phyloP scores from a whole-genome alignment of 2,329 filamentous ascomycete genomes.

The Fusarium sulawesiense region DNA sequence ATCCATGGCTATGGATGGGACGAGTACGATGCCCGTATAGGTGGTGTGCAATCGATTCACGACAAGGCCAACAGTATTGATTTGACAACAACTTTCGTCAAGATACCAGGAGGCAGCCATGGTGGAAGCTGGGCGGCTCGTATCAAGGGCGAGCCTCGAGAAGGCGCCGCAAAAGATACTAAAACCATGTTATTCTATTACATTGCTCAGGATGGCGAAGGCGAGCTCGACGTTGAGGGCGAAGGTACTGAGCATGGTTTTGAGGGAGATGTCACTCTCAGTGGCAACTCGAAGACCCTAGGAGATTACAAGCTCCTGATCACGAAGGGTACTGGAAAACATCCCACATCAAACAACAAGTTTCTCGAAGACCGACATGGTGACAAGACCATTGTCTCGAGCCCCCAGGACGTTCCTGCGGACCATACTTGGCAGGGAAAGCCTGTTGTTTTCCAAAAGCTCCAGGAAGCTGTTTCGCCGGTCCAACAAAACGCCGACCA shows the following conservation, averaged over 20 bases:
- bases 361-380: constrained; percentile 76
- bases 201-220: constrained; percentile 81
- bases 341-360: constrained; percentile 73
- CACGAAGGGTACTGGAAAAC: constrained; percentile 73
- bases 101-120: constrained; percentile 84
- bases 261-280: constrained; percentile 72
- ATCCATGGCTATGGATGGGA: constrained; percentile 99
- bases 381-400: constrained; percentile 80
- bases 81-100: constrained; percentile 92
- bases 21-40: constrained; percentile 89
- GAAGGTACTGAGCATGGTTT: constrained; percentile 64
- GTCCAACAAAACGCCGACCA: constrained; percentile 61
- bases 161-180: constrained; percentile 72
- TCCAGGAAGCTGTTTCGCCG: constrained; percentile 63
- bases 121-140: constrained; percentile 93
- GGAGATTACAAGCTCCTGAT: constrained; percentile 84
- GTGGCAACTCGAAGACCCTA: constrained; percentile 76
- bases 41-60: constrained; percentile 90
- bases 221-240: constrained; percentile 68
- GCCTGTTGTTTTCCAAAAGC: constrained; percentile 66
- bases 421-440: constrained; percentile 88
- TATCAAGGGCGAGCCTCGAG: constrained; percentile 82
- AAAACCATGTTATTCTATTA: constrained; percentile 87
- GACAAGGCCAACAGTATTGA: constrained; percentile 90
- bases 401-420: constrained; percentile 68